These are phyloP conservation scores for Lagenaria siceraria DNA, from an alignment of 306 rosid genomes.

Conservation along the genomic window DNA sequence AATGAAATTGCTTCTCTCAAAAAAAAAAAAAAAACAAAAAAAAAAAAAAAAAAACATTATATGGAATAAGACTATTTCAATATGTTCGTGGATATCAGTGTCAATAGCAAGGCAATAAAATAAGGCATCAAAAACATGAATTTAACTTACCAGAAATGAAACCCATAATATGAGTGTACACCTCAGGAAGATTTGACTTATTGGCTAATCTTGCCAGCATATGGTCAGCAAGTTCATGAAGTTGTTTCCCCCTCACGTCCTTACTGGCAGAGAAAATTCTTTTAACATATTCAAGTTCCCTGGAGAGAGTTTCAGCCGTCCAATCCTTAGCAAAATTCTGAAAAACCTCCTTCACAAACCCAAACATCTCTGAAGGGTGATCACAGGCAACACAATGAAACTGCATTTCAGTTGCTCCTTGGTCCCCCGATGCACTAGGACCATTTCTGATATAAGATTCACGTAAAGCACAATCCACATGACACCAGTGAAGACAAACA, in stretches of 20 bases:
- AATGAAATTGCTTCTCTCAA: too few species aligned
- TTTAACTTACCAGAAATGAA: slow-evolving; percentile 51
- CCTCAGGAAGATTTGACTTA: slow-evolving; percentile 64
- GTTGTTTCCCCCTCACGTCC: slow-evolving; percentile 75
- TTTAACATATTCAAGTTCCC: slow-evolving; percentile 83
- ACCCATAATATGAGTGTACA: slow-evolving; percentile 62
- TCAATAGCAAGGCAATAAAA: background rate
- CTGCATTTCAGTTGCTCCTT: slow-evolving; percentile 84
- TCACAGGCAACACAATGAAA: slow-evolving; percentile 95
- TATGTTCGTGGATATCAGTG: background rate
- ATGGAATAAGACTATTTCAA: background rate
- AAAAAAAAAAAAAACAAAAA: too few species aligned
- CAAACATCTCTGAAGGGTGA: slow-evolving; percentile 98
- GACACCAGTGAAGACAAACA: slow-evolving; percentile 98
- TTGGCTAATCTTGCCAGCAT: slow-evolving; percentile 53
- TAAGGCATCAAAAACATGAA: slow-evolving; percentile 2
- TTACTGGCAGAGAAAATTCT: slow-evolving; percentile 83
- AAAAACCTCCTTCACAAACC: slow-evolving; percentile 96
- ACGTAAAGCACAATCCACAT: slow-evolving; percentile 74
- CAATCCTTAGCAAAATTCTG: slow-evolving; percentile 78
- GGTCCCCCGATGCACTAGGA: slow-evolving; percentile 46
- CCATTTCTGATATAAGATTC: slow-evolving; percentile 89
- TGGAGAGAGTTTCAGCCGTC: slow-evolving; percentile 64
- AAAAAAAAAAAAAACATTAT: background rate
- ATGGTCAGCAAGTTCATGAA: slow-evolving; percentile 58